These are phyloP conservation scores for Berberis vulgaris DNA, from an alignment of 164 flowering plant genomes.

Conservation along the genomic window DNA sequence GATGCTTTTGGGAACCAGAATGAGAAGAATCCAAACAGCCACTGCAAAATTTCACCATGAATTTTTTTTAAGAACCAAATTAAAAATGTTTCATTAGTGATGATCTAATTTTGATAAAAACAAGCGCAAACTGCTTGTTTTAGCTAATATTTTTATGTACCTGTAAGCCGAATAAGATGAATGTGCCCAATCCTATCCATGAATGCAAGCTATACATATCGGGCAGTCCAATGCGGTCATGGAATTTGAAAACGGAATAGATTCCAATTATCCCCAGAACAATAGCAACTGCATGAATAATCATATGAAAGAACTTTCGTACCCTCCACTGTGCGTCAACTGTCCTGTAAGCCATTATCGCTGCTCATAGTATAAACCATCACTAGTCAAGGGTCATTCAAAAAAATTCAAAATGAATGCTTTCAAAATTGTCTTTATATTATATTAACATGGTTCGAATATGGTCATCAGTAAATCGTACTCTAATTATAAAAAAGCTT, in stretches of 20 bases:
- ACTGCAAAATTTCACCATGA: slow-evolving; percentile 5
- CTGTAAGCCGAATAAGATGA: slow-evolving; percentile 58
- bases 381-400: background rate
- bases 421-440: background rate
- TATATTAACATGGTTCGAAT: background rate
- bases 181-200: slow-evolving; percentile 70
- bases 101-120: too few species aligned
- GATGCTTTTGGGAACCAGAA: slow-evolving; percentile 8
- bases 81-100: too few species aligned
- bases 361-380: slow-evolving; percentile 21
- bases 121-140: too few species aligned
- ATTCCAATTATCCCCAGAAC: slow-evolving; percentile 55
- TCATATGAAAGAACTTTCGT: slow-evolving; percentile 48
- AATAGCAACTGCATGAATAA: slow-evolving; percentile 35
- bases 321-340: slow-evolving; percentile 23
- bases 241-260: slow-evolving; percentile 65
- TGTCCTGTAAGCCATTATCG: slow-evolving; percentile 66
- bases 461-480: background rate
- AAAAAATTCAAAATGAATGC: background rate
- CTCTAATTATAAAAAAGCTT: background rate
- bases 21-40: slow-evolving; percentile 11
- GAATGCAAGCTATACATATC: slow-evolving; percentile 67
- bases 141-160: slow-evolving; percentile 17
- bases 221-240: slow-evolving; percentile 21
- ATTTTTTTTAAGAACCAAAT: too few species aligned